These are phyloP conservation scores for Ochromonadaceae sp. DNA, from an alignment of 352 stramenopile genomes.

Conservation along the genomic window DNA sequence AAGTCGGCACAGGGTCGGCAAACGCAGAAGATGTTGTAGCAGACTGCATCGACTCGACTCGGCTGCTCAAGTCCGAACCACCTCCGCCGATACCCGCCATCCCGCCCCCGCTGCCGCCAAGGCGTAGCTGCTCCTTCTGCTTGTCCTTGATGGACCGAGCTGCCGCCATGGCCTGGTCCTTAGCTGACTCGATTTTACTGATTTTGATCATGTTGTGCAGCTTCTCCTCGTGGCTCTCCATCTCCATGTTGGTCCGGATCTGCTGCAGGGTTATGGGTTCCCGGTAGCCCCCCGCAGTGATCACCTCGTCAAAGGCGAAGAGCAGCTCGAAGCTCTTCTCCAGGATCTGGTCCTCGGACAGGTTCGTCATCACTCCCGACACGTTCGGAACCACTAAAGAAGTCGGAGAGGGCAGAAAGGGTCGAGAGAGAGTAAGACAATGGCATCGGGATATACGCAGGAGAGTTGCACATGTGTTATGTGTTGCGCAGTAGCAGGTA, in stretches of 20 bases:
- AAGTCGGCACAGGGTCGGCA: background rate
- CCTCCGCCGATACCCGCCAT: slow-evolving; percentile 51
- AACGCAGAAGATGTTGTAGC: background rate
- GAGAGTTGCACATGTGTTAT: no score
- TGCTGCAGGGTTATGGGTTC: slow-evolving; percentile 73
- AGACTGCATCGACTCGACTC: background rate
- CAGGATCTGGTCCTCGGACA: slow-evolving; percentile 80
- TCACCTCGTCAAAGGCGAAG: slow-evolving; percentile 95
- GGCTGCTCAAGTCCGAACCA: slow-evolving; percentile 14
- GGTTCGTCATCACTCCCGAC: slow-evolving; percentile 44
- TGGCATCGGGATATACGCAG: no score
- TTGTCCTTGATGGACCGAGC: slow-evolving; percentile 53
- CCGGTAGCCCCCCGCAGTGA: slow-evolving; percentile 89
- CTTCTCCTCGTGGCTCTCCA: slow-evolving; percentile 98
- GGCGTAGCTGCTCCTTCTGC: slow-evolving; percentile 42
- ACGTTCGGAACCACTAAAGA: slow-evolving; percentile 35
- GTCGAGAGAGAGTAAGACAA: no score
- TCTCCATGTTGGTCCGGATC: slow-evolving; percentile 48
- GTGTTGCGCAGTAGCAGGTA: background rate
- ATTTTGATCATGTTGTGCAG: slow-evolving; percentile 93
- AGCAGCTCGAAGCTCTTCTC: slow-evolving; percentile 96
- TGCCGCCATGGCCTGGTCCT: slow-evolving; percentile 41
- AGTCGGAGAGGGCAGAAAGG: no score
- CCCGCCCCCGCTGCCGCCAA: slow-evolving; percentile 23
- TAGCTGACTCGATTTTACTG: slow-evolving; percentile 41